Evolutionary conservation across 176 grass and related monocot genomes (phyloP), one percentile per base, ranked within the genome.

Genomic region (Hsuehochloa calcarea): DNA sequence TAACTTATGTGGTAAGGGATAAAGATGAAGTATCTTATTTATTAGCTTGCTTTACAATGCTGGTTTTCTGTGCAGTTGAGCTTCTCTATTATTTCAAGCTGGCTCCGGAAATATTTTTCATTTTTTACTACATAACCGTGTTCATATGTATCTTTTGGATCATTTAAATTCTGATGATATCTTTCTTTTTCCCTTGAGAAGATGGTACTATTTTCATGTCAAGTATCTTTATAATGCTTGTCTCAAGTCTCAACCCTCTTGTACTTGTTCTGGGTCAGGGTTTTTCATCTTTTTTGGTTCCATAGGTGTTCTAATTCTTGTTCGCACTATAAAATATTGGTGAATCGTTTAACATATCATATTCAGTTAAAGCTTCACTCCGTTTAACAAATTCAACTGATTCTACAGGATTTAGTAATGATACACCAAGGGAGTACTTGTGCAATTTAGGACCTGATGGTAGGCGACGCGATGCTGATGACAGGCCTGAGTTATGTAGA

Each of bases 371-470:
- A 54, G 13, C 35, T 55, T 40, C 11, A 47, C 22, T 19, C 16
- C 1, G 25, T 40, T 65, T 74, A 38, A 75, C 19, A 65, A 65
- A 64, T 62, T 74, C 35, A n/a, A 55, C 20, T 54, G 20, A 79
- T 52, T 71, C 60, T 75, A 46, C 86, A 97, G 94, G 97, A 62
- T 90, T 96, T 83, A 86, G 86, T 68, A 99, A 99, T 91, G 97
- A 96, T 78, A 99, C 97, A 37, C 90, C 97, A 65, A 86, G 97
- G 69, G 97, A 99, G 38, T 99, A 99, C 66, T 87, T 94, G 67
- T 99, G 97, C 87, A 96, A 99, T 72, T 90, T 99, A 79, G 97
- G 93, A 27, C 93, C 93, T 79, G 97, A 99, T 85, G 91, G 90
- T 77, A 99, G 97, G 82, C 87, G 97, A 4, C 93, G 93, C 40